Conservation (phyloP, 768 basidiomycete genomes). For the Multifurca ochricompacta region DNA sequence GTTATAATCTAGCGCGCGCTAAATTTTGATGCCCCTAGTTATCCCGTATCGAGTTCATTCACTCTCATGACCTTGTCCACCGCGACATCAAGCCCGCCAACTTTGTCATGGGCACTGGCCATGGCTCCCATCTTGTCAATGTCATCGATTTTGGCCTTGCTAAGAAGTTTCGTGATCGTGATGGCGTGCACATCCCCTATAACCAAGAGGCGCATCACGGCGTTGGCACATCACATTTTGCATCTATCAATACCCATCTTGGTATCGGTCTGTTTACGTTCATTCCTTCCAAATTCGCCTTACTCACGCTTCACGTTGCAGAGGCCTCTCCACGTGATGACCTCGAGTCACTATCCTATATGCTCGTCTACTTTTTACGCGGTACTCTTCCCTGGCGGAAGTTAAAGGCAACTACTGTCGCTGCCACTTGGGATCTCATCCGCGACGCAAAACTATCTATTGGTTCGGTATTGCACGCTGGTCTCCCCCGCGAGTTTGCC, state of each 20-base stretch:
- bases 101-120: constrained; percentile 90
- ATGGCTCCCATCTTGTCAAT: constrained; percentile 68
- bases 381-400: constrained; percentile 76
- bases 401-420: constrained; percentile 53
- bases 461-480: constrained; percentile 54
- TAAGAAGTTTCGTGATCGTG: constrained; percentile 67
- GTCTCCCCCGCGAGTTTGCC: constrained; percentile 75
- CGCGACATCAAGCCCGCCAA: constrained; percentile 99
- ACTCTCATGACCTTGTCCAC: constrained; percentile 90
- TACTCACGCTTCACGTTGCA: constrained; percentile 24
- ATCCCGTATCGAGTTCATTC: constrained; percentile 93
- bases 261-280: constrained; percentile 49
- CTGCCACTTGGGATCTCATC: constrained; percentile 71
- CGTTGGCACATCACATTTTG: constrained; percentile 72
- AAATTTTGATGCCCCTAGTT: constrained; percentile 46
- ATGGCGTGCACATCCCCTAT: constrained; percentile 63
- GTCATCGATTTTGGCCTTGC: constrained; percentile 87
- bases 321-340: constrained; percentile 75
- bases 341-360: constrained; percentile 72
- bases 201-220: constrained; percentile 68
- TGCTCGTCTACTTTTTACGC: constrained; percentile 75
- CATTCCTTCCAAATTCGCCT: background rate
- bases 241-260: constrained; percentile 66
- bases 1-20: constrained; percentile 2
- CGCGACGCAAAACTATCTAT: constrained; percentile 62